These are phyloP conservation scores for Wickerhamiella allomyrinae DNA, from an alignment of 805 yeast species.

Conservation along the genomic window DNA sequence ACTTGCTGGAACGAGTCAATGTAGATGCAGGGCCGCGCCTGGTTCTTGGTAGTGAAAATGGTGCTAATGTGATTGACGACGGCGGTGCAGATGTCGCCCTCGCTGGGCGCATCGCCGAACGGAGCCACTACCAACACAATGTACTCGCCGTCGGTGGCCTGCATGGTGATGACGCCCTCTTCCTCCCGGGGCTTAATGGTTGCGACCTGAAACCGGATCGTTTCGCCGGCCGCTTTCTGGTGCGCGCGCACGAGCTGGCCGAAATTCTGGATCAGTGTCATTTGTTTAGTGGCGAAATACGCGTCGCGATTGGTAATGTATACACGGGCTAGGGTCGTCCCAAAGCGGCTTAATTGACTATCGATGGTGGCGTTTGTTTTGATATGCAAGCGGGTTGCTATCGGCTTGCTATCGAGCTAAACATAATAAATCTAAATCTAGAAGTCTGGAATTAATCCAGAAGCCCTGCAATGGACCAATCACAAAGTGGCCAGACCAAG, in stretches of 20 bases:
- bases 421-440: too few species aligned
- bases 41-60: not conserved
- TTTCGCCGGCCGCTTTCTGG: not conserved
- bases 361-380: too few species aligned
- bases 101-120: not conserved
- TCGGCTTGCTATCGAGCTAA: not conserved
- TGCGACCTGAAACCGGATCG: not conserved
- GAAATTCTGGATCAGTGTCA: not conserved
- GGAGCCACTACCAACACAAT: not conserved
- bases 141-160: not conserved
- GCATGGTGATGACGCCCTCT: not conserved
- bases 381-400: not conserved
- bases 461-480: too few species aligned
- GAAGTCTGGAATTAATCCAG: too few species aligned
- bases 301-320: not conserved
- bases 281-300: slow-evolving; percentile 1
- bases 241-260: not conserved
- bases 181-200: not conserved
- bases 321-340: slow-evolving; percentile 3
- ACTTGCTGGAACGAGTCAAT: not conserved
- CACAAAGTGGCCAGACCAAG: slow-evolving; percentile 27
- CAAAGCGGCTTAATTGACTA: not conserved
- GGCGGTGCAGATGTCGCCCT: not conserved
- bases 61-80: not conserved
- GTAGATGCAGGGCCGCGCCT: not conserved